These are phyloP conservation scores for Boletus huronensis DNA, from an alignment of 768 basidiomycete species.

Conservation along the genomic window DNA sequence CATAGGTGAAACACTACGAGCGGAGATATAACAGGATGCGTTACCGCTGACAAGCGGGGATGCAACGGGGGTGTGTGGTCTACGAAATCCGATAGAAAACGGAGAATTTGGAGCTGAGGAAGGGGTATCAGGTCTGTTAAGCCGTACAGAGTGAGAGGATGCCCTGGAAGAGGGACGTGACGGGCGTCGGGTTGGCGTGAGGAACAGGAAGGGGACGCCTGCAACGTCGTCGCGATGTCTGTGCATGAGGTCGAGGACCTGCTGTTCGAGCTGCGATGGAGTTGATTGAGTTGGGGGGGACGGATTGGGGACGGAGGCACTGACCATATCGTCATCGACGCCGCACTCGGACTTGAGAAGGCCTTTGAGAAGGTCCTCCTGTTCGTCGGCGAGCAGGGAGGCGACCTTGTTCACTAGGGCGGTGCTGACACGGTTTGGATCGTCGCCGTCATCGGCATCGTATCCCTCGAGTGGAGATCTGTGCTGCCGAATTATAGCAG, in stretches of 20 bases:
- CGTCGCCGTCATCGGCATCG: conserved; percentile 57
- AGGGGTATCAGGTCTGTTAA: conserved; percentile 75
- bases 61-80: conserved; percentile 75
- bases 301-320: conserved; percentile 24
- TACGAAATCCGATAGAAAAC: conserved; percentile 66
- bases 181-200: conserved; percentile 76
- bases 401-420: conserved; percentile 70
- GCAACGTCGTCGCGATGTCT: conserved; percentile 84
- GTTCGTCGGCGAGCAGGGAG: conserved; percentile 69
- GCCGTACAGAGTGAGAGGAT: conserved; percentile 62
- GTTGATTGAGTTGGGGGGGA: conserved; percentile 16
- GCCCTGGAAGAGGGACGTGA: conserved; percentile 81
- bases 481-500: conserved; percentile 69
- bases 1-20: conserved; percentile 51
- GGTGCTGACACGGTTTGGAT: conserved; percentile 52
- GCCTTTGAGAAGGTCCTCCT: conserved; percentile 81
- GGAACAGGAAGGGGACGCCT: conserved; percentile 77
- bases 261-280: conserved; percentile 68
- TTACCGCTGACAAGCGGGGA: conserved; percentile 70
- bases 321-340: conserved; percentile 65
- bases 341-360: conserved; percentile 69
- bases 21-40: conserved; percentile 54
- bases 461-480: conserved; percentile 51
- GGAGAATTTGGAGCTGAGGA: conserved; percentile 74
- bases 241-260: conserved; percentile 94